Evolutionary conservation across 2,329 filamentous ascomycete genomes (phyloP), one percentile per base, ranked within the genome.

Genomic region (Purpureocillium lavendulum): DNA sequence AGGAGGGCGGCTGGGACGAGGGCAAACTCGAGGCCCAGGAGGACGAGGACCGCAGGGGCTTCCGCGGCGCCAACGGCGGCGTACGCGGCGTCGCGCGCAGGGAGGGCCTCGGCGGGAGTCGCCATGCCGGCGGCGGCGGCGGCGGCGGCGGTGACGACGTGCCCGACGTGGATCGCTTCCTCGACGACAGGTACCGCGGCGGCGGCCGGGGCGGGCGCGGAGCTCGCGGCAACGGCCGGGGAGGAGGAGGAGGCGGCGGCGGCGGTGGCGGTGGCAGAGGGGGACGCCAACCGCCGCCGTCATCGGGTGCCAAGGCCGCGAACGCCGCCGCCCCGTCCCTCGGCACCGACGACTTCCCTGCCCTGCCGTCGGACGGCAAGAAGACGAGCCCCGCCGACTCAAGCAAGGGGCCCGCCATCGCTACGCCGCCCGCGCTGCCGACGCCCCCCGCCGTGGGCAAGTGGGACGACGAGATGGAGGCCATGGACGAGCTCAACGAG

Each of bases 391-490:
- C 35, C 44, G n/a, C 39, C 52, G 7, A 31, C 45, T 11, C 10
- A 10, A 38, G 45, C 13, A 33, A 36, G 29, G 30, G 24, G 2
- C 21, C 44, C 4, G 33, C 30, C 9, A 30, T 44, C 4, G 49
- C 51, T 9, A 46, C 54, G 1, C 50, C 50, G 11, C 51, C 52
- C 1, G 35, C 58, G 33, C 51, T 57, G 4, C 59, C 29, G 7
- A 30, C 5, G 7, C 29, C 40, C 52, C 64, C 13, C 33, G 42
- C 41, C 1, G 55, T 67, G 8, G 66, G 59, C 10, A 62, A 70
- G 40, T 78, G 75, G 75, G 75, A 71, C 37, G 75, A 79, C 29
- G 75, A 79, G 57, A 72, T 78, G 64, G 71, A 71, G 36, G 69
- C 63, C 5, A 56, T 70, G 11, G 70, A 75, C 18, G 65, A 60